Base-by-base conservation (phyloP, 371 early-diverging fungal genomes). In the Haplosporangium sp. region DNA sequence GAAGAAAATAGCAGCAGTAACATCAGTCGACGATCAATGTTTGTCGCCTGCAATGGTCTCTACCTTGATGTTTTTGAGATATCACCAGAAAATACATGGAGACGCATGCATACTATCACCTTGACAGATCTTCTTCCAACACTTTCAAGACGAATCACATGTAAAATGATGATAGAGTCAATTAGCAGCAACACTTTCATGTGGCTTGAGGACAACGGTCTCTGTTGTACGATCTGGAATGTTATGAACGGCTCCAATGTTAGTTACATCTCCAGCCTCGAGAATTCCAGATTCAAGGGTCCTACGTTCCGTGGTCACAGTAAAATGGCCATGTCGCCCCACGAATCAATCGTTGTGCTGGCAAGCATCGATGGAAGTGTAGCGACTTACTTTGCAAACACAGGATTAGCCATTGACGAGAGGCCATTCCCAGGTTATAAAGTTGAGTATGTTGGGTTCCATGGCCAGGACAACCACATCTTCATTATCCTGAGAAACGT, bases 131-230 rank as follows among this genome's bases (percentile, higher is more conserved):
- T 79, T 35, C 37, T 61, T 10, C 79, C 79, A 19, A 79, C 79
- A 3, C 69, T 79, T 20, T 71, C 79, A 0, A 52, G 79, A 38
- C 74, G 74, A 6, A 74, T 79, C 64, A 74, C 74, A 20, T 74
- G 74, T 62, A 79, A 79, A 52, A 67, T 79, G 68, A 79, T 79
- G 79, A 74, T 79, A 68, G 79, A 79, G 9, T 63, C 79, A 17
- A 60, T 79, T 55, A 67, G 70, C 59, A 69, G 64, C 61, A 70
- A 63, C 65, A 74, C 60, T 6, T 71, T 79, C 50, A 79, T 79
- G 74, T 79, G 74, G 74, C 71, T 79, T 3, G 79, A 79, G 65
- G 74, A 79, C 27, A 52, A 69, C 3, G 79, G 79, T 7, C 56
- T 62, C 20, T 64, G 74, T 17, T 79, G 74, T 56, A 65, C 79